phyloP scores from a whole-genome alignment of 2,329 filamentous ascomycete species.

The Beauveria australis region DNA sequence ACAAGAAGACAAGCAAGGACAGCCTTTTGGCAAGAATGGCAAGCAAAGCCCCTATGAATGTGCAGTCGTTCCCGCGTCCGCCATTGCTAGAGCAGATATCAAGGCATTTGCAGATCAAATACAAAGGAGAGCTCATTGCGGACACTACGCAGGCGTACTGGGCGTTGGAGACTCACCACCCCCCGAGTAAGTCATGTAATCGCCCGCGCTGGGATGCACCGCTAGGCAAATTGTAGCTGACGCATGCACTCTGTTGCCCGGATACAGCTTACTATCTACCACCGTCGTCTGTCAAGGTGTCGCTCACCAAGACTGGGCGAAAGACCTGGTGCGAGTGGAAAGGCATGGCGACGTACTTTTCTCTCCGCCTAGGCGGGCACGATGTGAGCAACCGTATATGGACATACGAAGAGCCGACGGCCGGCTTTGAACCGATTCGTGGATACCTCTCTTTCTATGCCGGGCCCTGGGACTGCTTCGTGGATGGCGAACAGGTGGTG shows the following conservation, averaged over 20 bases:
- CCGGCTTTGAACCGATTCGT: slow-evolving; percentile 42
- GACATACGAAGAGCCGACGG: slow-evolving; percentile 49
- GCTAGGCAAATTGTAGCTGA: background rate
- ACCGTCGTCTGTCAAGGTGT: slow-evolving; percentile 36
- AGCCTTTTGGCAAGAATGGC: slow-evolving; percentile 22
- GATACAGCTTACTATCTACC: slow-evolving; percentile 52
- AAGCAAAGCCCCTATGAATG: slow-evolving; percentile 39
- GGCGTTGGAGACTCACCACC: slow-evolving; percentile 55
- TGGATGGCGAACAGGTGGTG: slow-evolving; percentile 51
- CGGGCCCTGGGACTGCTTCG: slow-evolving; percentile 53
- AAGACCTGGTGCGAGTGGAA: slow-evolving; percentile 53
- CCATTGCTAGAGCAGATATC: slow-evolving; percentile 46
- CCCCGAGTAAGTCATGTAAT: slow-evolving; percentile 38
- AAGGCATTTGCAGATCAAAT: slow-evolving; percentile 48
- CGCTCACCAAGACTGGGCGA: slow-evolving; percentile 36
- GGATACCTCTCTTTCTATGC: slow-evolving; percentile 53
- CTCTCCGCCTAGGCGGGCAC: slow-evolving; percentile 23
- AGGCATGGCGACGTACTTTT: slow-evolving; percentile 50
- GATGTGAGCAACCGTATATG: slow-evolving; percentile 46
- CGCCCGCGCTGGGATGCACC: background rate
- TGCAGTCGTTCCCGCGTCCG: slow-evolving; percentile 50
- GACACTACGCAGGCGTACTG: slow-evolving; percentile 52
- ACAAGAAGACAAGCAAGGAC: background rate
- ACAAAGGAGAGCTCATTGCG: slow-evolving; percentile 45
- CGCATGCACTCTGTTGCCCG: background rate